These are phyloP conservation scores for Rhizopogon vesiculosus DNA, from an alignment of 768 basidiomycete species.

Conservation along the genomic window DNA sequence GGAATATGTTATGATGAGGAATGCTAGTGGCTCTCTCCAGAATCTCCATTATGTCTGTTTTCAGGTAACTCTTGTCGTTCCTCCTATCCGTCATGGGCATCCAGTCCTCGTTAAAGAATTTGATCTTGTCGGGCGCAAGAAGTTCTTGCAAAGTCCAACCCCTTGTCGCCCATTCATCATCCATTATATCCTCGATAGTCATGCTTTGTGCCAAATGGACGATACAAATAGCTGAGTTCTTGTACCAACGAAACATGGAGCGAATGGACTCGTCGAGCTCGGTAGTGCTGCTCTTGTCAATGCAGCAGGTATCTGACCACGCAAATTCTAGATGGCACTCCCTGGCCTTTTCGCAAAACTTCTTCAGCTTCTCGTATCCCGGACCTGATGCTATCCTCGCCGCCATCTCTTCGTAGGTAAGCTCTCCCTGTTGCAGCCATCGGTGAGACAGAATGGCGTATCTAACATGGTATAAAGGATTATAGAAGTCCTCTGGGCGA, in stretches of 20 bases:
- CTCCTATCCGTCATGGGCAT: slow-evolving; percentile 1
- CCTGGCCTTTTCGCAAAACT: slow-evolving; percentile 11
- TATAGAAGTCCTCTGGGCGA: too few relatives aligned
- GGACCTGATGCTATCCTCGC: neutral
- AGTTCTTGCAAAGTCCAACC: slow-evolving; percentile 15
- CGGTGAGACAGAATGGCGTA: slow-evolving; percentile 5
- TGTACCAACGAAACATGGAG: slow-evolving; percentile 25
- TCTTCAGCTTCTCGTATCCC: neutral
- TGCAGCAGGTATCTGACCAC: slow-evolving; percentile 18
- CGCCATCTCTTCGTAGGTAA: neutral
- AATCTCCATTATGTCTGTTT: slow-evolving; percentile 1
- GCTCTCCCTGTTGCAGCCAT: slow-evolving; percentile 1
- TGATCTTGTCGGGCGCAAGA: slow-evolving; percentile 7
- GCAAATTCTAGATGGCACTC: slow-evolving; percentile 13
- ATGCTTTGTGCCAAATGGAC: slow-evolving; percentile 13
- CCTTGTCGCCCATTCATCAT: slow-evolving; percentile 3
- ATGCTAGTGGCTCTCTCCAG: neutral
- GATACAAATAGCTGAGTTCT: slow-evolving; percentile 16
- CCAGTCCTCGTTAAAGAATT: slow-evolving; percentile 16
- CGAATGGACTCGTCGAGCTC: slow-evolving; percentile 23
- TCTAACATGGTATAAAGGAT: neutral
- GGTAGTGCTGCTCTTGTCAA: slow-evolving; percentile 10
- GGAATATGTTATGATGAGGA: too few relatives aligned
- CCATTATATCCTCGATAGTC: slow-evolving; percentile 5
- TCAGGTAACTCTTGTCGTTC: slow-evolving; percentile 11